phyloP scores from a whole-genome alignment of 139 green algal genomes.

The Dunaliella sp. region DNA sequence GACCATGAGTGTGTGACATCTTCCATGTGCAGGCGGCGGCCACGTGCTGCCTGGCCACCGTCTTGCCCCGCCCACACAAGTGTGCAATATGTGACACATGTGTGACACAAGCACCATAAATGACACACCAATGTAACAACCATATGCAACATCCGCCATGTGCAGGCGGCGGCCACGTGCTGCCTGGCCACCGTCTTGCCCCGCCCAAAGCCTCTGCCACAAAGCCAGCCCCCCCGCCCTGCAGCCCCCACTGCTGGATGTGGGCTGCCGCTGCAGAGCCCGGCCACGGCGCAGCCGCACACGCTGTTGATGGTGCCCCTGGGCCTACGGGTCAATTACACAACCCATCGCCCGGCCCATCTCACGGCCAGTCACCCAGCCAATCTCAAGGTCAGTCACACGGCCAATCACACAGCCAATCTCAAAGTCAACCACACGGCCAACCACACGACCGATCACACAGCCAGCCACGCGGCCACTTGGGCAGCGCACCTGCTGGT shows the following conservation, averaged over 20 bases:
- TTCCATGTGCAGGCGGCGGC: neutral
- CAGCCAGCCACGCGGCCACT: neutral
- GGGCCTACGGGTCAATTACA: neutral
- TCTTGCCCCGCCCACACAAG: neutral
- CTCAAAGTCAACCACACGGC: neutral
- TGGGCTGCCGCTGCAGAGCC: too few species aligned
- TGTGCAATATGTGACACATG: too few species aligned
- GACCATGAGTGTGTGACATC: too few species aligned
- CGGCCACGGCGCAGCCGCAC: too few species aligned
- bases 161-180: neutral
- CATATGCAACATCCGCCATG: too few species aligned
- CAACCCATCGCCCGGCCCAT: too few species aligned
- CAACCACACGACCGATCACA: neutral
- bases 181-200: neutral
- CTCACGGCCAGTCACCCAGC: neutral
- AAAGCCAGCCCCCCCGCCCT: constrained; percentile 27
- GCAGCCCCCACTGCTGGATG: constrained; percentile 38
- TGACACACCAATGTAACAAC: too few species aligned
- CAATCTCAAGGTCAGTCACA: neutral
- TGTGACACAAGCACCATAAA: too few species aligned
- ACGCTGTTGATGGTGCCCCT: neutral
- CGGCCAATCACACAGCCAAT: neutral
- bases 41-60: neutral
- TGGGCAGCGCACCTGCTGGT: neutral
- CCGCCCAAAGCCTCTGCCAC: neutral